These are phyloP conservation scores for Cryptococcus depauperatus DNA, from an alignment of 1,284 basidiomycete genomes.

Conservation along the genomic window DNA sequence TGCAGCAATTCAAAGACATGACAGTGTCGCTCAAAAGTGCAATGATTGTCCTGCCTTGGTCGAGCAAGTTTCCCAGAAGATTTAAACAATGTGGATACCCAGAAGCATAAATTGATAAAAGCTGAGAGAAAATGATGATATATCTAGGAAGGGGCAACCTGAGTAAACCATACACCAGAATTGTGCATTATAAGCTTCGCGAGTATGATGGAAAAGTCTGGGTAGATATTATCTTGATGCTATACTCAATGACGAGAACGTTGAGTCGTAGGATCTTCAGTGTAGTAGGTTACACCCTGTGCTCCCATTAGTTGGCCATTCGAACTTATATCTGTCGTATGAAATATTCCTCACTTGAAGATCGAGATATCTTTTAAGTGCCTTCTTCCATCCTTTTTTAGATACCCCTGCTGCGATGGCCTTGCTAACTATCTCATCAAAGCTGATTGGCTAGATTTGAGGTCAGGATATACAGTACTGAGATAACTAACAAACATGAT, in stretches of 20 bases:
- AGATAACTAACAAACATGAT: background rate
- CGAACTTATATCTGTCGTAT: background rate
- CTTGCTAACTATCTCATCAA: conserved; percentile 38
- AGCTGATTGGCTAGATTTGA: conserved; percentile 32
- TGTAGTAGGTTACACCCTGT: conserved; percentile 38
- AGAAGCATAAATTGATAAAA: too few species aligned
- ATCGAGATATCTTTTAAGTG: conserved; percentile 37
- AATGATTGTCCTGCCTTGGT: too few species aligned
- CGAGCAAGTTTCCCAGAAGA: too few species aligned
- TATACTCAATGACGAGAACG: conserved; percentile 24
- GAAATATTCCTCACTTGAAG: conserved; percentile 30
- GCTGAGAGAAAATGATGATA: too few species aligned
- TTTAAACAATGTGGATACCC: too few species aligned
- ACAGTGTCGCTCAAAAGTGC: too few species aligned
- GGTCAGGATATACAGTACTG: background rate
- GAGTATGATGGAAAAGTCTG: too few species aligned
- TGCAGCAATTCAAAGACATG: too few species aligned
- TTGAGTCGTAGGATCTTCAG: conserved; percentile 32
- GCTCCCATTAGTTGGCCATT: background rate
- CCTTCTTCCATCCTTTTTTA: conserved; percentile 31
- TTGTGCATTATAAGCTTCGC: too few species aligned
- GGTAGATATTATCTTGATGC: too few species aligned
- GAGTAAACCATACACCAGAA: too few species aligned
- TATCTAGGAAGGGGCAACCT: too few species aligned
- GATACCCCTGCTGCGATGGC: conserved; percentile 26